Conservation (phyloP, 306 rosid species). For the Fagus sylvatica region DNA sequence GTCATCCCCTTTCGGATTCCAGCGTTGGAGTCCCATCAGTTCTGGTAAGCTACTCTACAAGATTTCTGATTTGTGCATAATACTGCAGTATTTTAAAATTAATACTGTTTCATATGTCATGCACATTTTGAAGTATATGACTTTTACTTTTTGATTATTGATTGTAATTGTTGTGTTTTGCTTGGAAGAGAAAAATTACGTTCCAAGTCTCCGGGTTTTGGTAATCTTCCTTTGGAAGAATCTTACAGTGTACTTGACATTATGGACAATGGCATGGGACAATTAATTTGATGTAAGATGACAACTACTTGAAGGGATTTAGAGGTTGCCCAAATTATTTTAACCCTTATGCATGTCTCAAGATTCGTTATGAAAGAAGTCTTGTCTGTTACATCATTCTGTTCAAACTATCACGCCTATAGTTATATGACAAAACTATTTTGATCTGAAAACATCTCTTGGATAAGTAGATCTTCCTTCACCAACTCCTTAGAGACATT, state of each 20-base stretch:
- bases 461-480: background rate
- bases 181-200: slow-evolving; percentile 6
- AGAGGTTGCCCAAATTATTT: background rate
- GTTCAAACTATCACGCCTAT: background rate
- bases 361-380: background rate
- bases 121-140: background rate
- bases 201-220: slow-evolving; percentile 1
- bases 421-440: background rate
- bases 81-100: slow-evolving; percentile 6
- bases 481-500: background rate
- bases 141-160: background rate
- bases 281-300: background rate
- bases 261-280: background rate
- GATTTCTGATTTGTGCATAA: slow-evolving; percentile 13
- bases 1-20: slow-evolving; percentile 73
- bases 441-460: background rate
- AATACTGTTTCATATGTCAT: background rate
- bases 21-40: slow-evolving; percentile 80
- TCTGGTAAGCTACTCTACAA: slow-evolving; percentile 56
- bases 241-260: background rate
- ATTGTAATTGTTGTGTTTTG: slow-evolving; percentile 7
- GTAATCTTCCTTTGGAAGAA: background rate
- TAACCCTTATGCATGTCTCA: background rate
- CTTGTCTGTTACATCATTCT: background rate
- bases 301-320: background rate